Percentiles rank a stretch among this genome's conserved stretches.
These are phyloP conservation scores for Annulohypoxylon maeteangense DNA, from an alignment of 495 filamentous ascomycete species.

Conservation along the genomic window DNA sequence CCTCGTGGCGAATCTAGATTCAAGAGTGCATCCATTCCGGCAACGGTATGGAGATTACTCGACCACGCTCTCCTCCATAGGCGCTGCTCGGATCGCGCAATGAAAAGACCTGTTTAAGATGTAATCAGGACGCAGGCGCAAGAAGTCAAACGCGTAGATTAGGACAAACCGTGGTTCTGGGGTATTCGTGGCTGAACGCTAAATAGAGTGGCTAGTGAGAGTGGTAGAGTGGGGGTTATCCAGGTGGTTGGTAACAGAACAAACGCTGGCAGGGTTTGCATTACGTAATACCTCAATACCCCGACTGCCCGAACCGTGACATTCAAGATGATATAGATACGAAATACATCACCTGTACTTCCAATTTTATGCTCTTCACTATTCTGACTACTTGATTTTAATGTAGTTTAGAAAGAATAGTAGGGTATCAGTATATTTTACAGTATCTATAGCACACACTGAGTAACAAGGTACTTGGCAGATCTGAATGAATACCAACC, in stretches of 20 bases:
- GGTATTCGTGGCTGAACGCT: background rate
- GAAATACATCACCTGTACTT: no score
- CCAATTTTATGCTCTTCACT: no score
- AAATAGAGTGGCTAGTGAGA: background rate
- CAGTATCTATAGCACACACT: background rate
- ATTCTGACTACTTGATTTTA: no score
- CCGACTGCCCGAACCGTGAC: no score
- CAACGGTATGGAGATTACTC: background rate
- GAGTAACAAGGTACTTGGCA: no score
- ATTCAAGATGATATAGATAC: no score
- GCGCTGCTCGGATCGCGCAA: conserved; percentile 9
- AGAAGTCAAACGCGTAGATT: conserved; percentile 29
- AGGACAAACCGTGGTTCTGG: background rate
- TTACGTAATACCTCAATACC: no score
- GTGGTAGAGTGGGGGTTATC: background rate
- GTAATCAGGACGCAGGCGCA: conserved; percentile 10
- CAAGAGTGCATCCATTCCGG: conserved; percentile 53
- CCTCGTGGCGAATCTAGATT: conserved; percentile 39
- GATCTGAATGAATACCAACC: background rate
- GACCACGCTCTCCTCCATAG: conserved; percentile 1
- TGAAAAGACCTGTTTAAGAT: conserved; percentile 10
- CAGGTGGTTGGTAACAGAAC: background rate
- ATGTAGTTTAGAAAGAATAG: no score
- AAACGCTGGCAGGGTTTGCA: no score
- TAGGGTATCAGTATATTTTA: background rate